Evolutionary conservation across 805 yeast genomes (phyloP), one percentile per base, ranked within the genome.

Genomic region (Candida krabiensis): DNA sequence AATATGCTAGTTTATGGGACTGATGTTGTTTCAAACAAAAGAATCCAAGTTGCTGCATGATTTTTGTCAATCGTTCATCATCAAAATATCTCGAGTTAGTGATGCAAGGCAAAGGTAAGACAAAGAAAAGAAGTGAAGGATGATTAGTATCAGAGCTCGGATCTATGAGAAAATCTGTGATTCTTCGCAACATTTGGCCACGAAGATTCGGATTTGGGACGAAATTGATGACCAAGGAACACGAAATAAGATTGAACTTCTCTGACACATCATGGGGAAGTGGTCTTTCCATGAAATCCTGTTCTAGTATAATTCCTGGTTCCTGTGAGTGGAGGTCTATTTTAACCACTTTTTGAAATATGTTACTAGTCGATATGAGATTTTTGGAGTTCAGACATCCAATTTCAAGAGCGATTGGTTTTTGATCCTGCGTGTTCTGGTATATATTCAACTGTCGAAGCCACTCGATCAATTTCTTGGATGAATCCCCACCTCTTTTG

Each of bases 401-500:
- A 28, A 91, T 82, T 58, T 91, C 99, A 19, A 91, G 66, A 0
- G 95, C 84, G 15, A 29, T 51, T 4, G 55, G 49, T 7, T 43
- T 50, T 27, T 34, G 18, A n/a, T n/a, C n/a, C n/a, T 30, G 3
- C 5, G 21, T 29, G 27, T 14, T 15, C 2, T 24, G 8, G 22
- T 37, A 40, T 1, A 42, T 19, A 5, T 39, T 46, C 27, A 64
- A 35, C 24, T 69, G 72, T 16, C 67, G 64, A 4, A 87, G 61
- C 90, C 95, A 87, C 39, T 79, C 75, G n/a, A 87, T 72, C 30
- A 91, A 64, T 52, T 80, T 69, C 49, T 83, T 86, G 2, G 96
- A 88, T 0, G 96, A 87, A 56, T 91, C 99, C 2, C 96, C 96
- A 0, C 99, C 98, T 45, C 98, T 60, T 32, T 72, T 71, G 0